Percentiles rank a stretch among this genome's conserved stretches.
Conservation (phyloP, 1,139 yeast species). For the Pichia terricola region DNA sequence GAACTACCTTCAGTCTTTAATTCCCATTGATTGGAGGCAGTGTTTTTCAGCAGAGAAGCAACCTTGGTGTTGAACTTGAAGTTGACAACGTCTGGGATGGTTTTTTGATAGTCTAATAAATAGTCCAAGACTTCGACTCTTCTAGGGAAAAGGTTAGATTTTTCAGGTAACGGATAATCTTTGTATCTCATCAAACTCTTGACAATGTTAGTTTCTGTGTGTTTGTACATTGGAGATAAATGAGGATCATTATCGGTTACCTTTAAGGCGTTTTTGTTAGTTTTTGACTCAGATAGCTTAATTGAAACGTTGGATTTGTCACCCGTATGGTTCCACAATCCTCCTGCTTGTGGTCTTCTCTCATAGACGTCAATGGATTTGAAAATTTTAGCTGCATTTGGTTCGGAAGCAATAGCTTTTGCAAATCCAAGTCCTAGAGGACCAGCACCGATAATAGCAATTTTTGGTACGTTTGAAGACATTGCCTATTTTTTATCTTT, state of each 20-base stretch:
- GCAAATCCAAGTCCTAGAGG: slow-evolving; percentile 43
- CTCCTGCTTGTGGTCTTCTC: slow-evolving; percentile 34
- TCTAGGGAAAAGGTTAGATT: slow-evolving; percentile 29
- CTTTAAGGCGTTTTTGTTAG: slow-evolving; percentile 17
- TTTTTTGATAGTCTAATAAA: slow-evolving; percentile 27
- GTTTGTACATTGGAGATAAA: slow-evolving; percentile 38
- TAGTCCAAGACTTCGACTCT: slow-evolving; percentile 33
- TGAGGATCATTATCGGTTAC: slow-evolving; percentile 26
- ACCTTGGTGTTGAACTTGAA: slow-evolving; percentile 24
- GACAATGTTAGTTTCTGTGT: slow-evolving; percentile 39
- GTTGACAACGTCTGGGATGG: slow-evolving; percentile 27
- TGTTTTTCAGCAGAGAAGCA: slow-evolving; percentile 19
- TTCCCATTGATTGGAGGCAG: slow-evolving; percentile 20
- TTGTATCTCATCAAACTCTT: slow-evolving; percentile 36
- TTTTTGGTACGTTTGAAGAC: slow-evolving; percentile 6
- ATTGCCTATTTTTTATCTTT: neutral
- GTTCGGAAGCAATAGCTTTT: slow-evolving; percentile 36
- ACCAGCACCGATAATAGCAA: slow-evolving; percentile 45
- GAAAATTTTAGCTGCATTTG: slow-evolving; percentile 23
- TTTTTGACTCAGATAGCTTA: slow-evolving; percentile 7
- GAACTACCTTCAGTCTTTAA: slow-evolving; percentile 12
- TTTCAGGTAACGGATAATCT: slow-evolving; percentile 29
- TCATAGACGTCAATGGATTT: slow-evolving; percentile 35
- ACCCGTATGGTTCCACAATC: slow-evolving; percentile 36
- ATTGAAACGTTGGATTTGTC: slow-evolving; percentile 20